Evolutionary conservation across 768 basidiomycete genomes (phyloP).

Genomic region (Panaeolus cyanescens): DNA sequence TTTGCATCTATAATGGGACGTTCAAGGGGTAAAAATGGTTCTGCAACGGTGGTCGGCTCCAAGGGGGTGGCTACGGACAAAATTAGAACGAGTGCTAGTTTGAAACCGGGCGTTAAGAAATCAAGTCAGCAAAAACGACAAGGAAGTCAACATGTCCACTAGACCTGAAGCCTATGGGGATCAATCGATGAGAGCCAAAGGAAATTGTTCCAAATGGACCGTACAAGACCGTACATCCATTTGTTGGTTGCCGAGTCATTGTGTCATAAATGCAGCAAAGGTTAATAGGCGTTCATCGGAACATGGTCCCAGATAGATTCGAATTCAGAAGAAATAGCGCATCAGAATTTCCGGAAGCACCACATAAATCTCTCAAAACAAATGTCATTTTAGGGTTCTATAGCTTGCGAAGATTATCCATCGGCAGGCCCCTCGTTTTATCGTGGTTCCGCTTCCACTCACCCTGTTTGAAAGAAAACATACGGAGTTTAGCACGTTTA

Average conservation of each 20-base stretch:
- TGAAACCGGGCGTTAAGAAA: too few relatives aligned
- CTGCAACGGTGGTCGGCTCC: neutral
- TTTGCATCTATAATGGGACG: neutral
- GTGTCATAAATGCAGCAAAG: neutral
- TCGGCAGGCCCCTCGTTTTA: neutral
- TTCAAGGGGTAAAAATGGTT: neutral
- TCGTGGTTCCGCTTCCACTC: neutral
- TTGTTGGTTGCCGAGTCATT: neutral
- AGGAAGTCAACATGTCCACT: too few relatives aligned
- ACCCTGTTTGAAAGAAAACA: neutral
- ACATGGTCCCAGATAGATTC: neutral
- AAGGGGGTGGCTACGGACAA: neutral
- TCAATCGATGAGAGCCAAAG: too few relatives aligned
- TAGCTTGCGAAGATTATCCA: neutral
- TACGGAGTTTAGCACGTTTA: slow-evolving; percentile 1
- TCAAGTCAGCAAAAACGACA: too few relatives aligned
- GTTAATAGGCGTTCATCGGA: neutral
- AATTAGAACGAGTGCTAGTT: neutral
- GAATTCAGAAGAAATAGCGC: neutral
- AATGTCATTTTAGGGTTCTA: neutral
- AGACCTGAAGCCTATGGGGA: too few relatives aligned
- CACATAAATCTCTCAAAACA: neutral
- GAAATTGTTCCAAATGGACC: too few relatives aligned
- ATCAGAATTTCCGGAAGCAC: slow-evolving; percentile 2
- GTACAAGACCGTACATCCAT: neutral